These are phyloP conservation scores for Sambucus nigra DNA, from an alignment of 129 eudicot species.

Conservation along the genomic window DNA sequence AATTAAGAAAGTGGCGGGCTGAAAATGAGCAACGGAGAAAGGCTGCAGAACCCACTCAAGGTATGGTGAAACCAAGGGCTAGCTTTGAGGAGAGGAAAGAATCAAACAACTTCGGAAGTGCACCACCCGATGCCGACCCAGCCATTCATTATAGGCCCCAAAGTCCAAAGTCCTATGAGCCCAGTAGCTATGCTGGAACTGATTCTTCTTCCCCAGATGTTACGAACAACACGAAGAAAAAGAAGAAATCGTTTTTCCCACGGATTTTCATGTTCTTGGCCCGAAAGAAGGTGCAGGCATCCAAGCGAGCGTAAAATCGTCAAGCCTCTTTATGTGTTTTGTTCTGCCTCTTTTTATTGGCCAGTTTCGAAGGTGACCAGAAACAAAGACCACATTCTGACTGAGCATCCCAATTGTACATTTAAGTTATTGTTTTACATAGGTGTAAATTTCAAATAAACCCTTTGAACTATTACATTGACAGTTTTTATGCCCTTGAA, in stretches of 20 bases:
- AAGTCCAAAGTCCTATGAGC: constrained; percentile 20
- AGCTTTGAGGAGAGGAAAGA: constrained; percentile 37
- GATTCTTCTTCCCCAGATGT: constrained; percentile 44
- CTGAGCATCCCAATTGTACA: constrained; percentile 1
- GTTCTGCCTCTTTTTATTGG: neutral
- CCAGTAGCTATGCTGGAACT: constrained; percentile 39
- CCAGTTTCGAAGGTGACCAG: too few relatives aligned
- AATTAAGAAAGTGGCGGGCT: constrained; percentile 79
- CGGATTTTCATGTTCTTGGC: constrained; percentile 61
- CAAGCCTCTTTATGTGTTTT: neutral
- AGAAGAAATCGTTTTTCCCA: constrained; percentile 68
- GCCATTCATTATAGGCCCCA: constrained; percentile 17
- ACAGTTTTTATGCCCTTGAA: too few relatives aligned
- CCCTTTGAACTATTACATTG: too few relatives aligned
- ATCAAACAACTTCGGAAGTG: constrained; percentile 17
- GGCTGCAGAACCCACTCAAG: constrained; percentile 30
- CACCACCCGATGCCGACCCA: constrained; percentile 20
- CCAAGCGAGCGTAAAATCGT: constrained; percentile 20
- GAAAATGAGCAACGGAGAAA: constrained; percentile 70
- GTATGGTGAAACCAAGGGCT: constrained; percentile 19
- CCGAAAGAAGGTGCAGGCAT: constrained; percentile 43
- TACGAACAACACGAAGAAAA: constrained; percentile 8
- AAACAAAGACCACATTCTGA: neutral
- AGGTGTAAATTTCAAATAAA: too few relatives aligned
- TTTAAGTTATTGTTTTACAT: neutral